A percentile compares a stretch with the other conserved stretches of the same genome.
Conservation (phyloP, 139 green algal genomes). For the Chlamydomonas sp. region DNA sequence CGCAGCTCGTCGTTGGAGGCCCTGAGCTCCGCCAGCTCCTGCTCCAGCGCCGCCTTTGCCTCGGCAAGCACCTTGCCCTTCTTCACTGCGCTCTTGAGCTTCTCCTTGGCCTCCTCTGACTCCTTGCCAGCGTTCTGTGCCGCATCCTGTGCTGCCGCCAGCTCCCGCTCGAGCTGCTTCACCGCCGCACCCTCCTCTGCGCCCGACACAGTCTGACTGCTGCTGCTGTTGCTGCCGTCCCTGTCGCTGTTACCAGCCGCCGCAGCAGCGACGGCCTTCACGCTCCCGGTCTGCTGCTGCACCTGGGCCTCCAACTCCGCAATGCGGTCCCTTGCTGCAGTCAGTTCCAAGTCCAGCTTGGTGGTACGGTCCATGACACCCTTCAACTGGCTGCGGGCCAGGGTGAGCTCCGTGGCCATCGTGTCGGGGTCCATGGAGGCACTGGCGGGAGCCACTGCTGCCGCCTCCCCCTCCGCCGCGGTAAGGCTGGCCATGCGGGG, state of each 20-base stretch:
- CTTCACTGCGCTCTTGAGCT: conserved; percentile 37
- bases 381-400: background rate
- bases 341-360: background rate
- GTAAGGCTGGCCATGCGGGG: background rate
- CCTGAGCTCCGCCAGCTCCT: background rate
- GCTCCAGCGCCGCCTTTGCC: background rate
- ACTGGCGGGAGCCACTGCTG: background rate
- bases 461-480: background rate
- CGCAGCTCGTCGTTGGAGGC: too few species aligned
- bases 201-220: background rate
- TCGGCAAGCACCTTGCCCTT: conserved; percentile 39
- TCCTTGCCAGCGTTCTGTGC: background rate
- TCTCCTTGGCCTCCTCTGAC: conserved; percentile 30
- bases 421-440: background rate
- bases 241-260: background rate
- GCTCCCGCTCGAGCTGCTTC: background rate
- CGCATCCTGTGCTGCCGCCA: conserved; percentile 13
- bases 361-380: background rate
- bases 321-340: conserved; percentile 13
- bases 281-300: background rate
- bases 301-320: conserved; percentile 7
- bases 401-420: background rate
- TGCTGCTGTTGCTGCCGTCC: background rate
- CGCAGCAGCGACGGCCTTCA: too few species aligned
- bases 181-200: background rate